Evolutionary conservation across 495 filamentous ascomycete species (phyloP), one percentile per base, ranked within the genome.

Genomic region (Cercophora sp.): DNA sequence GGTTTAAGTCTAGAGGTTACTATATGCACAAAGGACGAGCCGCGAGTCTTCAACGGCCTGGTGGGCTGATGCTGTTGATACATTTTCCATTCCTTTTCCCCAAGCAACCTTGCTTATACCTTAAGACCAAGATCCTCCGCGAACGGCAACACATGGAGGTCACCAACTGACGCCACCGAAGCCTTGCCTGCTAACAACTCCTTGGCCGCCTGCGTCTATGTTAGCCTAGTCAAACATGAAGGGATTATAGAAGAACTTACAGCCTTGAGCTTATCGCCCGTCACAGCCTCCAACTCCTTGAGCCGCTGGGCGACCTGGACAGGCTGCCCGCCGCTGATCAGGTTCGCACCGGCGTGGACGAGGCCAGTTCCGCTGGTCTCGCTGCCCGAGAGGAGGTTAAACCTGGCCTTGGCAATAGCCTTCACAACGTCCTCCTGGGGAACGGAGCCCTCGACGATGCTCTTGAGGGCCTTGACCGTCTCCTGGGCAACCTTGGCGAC

Each of bases 121-220:
- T 85, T 89, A 68, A 99, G 79, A 34, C 92, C 93, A 62, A 99
- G 75, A 60, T 97, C 92, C 75, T 92, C 89, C 48, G 88, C 91
- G 67, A 85, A 97, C 19, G 94, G 93, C 58, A 99, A 79, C 61
- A 87, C 76, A 72, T 85, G 81, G 52, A 97, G 75, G 64, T 99
- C 92, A 59, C 93, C 91, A 48, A 96, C 90, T 43, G 87, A 78
- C 47, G 87, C 84, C 51, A 96, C 85, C 31, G 89, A 85, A 23
- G 92, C 90, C 79, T 91, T 97, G 69, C 84, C 83, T 31, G 89
- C 84, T 46, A 97, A 78, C 62, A 96, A 79, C 59, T 84, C 76
- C 73, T 91, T 91, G 55, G 89, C 90, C 55, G 83, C 81, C 93
- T 96, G 61, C 27, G 48, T 24, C n/a, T 22, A n/a, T 48, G 54